phyloP scores from a whole-genome alignment of 768 basidiomycete genomes.

The Cyclocybe aegerita region DNA sequence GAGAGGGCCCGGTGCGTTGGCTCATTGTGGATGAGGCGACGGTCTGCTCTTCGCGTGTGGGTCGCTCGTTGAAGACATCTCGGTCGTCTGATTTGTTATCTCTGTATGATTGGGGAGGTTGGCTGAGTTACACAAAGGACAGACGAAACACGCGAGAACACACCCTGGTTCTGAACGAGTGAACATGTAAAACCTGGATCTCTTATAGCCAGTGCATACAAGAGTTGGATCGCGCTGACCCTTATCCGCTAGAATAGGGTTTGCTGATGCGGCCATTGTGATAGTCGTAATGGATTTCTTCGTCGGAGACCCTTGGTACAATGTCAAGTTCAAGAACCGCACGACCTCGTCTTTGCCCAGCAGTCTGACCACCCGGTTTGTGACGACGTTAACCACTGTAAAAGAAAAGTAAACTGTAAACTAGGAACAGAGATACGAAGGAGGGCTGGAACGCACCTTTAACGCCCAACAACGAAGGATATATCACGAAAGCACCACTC shows the following conservation, averaged over 20 bases:
- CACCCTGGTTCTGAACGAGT: conserved; percentile 89
- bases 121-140: neutral
- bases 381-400: conserved; percentile 89
- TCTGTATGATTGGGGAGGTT: conserved; percentile 33
- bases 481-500: conserved; percentile 90
- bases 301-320: conserved; percentile 93
- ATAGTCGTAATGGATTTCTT: conserved; percentile 83
- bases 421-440: neutral
- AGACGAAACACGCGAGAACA: conserved; percentile 24
- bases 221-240: conserved; percentile 85
- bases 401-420: neutral
- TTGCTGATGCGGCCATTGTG: conserved; percentile 94
- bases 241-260: conserved; percentile 90
- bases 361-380: conserved; percentile 86
- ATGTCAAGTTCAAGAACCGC: conserved; percentile 80
- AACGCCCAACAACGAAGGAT: conserved; percentile 91
- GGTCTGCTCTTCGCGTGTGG: conserved; percentile 93
- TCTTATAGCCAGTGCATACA: conserved; percentile 92
- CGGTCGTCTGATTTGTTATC: conserved; percentile 87
- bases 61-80: conserved; percentile 97
- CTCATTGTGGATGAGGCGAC: conserved; percentile 65
- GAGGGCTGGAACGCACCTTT: conserved; percentile 60
- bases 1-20: conserved; percentile 58
- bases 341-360: conserved; percentile 94
- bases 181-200: conserved; percentile 92